Base-by-base conservation (phyloP, 306 rosid genomes). In the Rosa lucieae region DNA sequence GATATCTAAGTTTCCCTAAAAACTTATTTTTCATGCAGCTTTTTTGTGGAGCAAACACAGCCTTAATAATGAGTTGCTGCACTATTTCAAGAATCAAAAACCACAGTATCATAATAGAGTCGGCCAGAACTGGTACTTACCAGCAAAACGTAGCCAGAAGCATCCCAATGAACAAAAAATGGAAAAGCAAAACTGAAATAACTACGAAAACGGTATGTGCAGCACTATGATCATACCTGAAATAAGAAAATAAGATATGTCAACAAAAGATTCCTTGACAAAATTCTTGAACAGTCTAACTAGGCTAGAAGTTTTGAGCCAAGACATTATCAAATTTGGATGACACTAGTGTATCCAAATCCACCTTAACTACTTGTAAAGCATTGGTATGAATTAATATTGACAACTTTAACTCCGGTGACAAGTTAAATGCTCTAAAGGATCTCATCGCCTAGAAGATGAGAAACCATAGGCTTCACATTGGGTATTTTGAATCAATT, bases 161-260 rank as follows among this genome's bases (percentile, higher is more conserved):
- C 83, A 84, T 89, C 73, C 99, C 97, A 21, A 89, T 84, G 81
- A 90, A 77, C 75, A 96, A 75, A 84, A 93, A 96, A 85, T 96
- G 99, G 82, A 90, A 91, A 74, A 93, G 73, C 90, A 93, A 84
- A 61, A 93, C 98, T 5, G 98, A 90, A 83, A 96, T 80, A 84
- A 93, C 91, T 80, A 96, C 97, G 84, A 89, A 85, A 84, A 93
- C 68, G 66, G 98, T 82, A 91, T 96, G 99, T 74, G 88, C 90
- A 72, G 90, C 81, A 83, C 98, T 96, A 83, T 93, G 98, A 79
- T 89, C 99, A 77, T 93, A 96, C 88, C 99, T 96, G 98, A 86
- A 91, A 88, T 53, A 61, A 79, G 75, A 20, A 84, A 72, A 35
- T 37, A 82, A 51, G 10, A 58, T 17, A 72, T 67, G 77, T 82